phyloP scores from a whole-genome alignment of 1,139 yeast genomes.

The Tardiomyces depauwii region DNA sequence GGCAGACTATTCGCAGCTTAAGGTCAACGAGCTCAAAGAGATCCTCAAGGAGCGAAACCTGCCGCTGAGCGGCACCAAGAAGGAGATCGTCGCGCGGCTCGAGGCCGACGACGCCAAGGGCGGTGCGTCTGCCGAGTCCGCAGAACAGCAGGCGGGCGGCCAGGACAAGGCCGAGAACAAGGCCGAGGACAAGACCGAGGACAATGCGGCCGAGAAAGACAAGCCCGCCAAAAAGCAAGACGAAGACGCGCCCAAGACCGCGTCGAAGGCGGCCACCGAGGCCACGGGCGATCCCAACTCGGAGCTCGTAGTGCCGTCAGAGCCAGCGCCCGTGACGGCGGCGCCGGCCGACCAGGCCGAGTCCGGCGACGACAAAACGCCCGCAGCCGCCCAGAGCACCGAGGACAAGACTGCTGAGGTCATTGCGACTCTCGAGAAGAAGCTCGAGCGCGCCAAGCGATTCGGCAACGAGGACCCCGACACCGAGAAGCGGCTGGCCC shows the following conservation, averaged over 20 bases:
- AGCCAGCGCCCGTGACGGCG: conserved; percentile 3
- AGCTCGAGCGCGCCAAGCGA: conserved; percentile 62
- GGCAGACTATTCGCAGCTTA: conserved; percentile 41
- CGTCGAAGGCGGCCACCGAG: conserved; percentile 11
- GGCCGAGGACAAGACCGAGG: not conserved
- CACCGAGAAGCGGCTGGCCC: conserved; percentile 40
- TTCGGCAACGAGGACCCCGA: conserved; percentile 54
- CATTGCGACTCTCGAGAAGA: conserved; percentile 53
- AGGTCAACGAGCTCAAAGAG: conserved; percentile 82
- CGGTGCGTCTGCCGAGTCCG: conserved; percentile 13
- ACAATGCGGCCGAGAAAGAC: conserved; percentile 9
- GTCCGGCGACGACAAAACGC: conserved; percentile 1
- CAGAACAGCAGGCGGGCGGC: conserved; percentile 8
- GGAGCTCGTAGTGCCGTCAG: conserved; percentile 5
- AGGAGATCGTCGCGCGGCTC: conserved; percentile 67
- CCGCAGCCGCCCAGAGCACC: conserved; percentile 2
- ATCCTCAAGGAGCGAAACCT: conserved; percentile 57
- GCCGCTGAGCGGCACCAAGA: conserved; percentile 70
- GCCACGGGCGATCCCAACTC: conserved; percentile 9
- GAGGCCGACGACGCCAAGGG: conserved; percentile 20
- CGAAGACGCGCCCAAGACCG: not conserved
- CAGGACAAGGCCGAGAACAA: no score
- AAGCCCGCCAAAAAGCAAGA: conserved; percentile 2
- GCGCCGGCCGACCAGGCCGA: conserved; percentile 2
- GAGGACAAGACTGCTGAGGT: conserved; percentile 66